A percentile compares a stretch with the other conserved stretches of the same genome.
phyloP scores from a whole-genome alignment of 306 rosid species.

The Cicer yamashitae region DNA sequence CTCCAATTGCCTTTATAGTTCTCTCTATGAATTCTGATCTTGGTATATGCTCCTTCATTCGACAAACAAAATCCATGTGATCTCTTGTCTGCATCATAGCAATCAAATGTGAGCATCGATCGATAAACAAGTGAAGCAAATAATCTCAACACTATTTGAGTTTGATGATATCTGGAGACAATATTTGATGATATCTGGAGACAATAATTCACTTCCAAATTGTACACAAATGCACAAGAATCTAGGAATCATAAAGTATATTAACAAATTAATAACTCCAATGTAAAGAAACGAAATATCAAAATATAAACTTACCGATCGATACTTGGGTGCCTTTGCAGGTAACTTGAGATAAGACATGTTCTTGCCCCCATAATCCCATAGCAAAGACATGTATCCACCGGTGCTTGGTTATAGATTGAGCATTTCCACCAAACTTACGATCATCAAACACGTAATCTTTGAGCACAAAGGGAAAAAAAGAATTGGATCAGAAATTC shows the following conservation, averaged over 20 bases:
- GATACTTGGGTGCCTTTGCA: slow-evolving; percentile 73
- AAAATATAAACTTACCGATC: slow-evolving; percentile 60
- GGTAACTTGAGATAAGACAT: slow-evolving; percentile 91
- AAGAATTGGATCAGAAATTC: slow-evolving; percentile 33
- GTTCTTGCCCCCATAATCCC: slow-evolving; percentile 80
- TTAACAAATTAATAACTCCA: background rate
- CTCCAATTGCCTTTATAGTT: slow-evolving; percentile 58
- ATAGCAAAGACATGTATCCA: slow-evolving; percentile 97
- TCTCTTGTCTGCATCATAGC: slow-evolving; percentile 65
- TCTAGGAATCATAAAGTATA: background rate
- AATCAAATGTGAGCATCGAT: slow-evolving; percentile 17
- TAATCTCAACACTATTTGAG: background rate
- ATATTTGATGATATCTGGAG: background rate
- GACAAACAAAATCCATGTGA: slow-evolving; percentile 76
- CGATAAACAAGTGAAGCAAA: slow-evolving; percentile 30
- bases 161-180: background rate
- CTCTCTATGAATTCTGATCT: slow-evolving; percentile 68
- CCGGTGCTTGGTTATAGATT: slow-evolving; percentile 81
- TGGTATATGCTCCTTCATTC: slow-evolving; percentile 77
- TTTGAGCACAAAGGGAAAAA: slow-evolving; percentile 47
- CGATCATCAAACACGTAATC: slow-evolving; percentile 86
- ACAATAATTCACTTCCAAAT: background rate
- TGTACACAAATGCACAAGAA: background rate
- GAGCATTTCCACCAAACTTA: slow-evolving; percentile 98
- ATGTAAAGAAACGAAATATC: background rate